Conservation (phyloP, 2,329 filamentous ascomycete genomes). For the Laburnicola sp. region DNA sequence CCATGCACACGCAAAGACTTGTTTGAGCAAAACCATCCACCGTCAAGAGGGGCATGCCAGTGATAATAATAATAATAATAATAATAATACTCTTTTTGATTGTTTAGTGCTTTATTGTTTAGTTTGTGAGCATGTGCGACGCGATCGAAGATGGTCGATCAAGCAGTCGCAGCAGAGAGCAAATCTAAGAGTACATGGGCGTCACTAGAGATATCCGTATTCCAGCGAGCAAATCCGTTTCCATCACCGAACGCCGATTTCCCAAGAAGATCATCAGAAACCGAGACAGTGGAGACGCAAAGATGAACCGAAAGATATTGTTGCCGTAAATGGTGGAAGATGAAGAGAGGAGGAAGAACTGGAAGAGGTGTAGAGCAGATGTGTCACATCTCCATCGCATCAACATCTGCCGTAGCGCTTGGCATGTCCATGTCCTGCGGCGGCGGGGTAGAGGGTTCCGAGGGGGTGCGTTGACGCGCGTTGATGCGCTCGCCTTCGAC, state of each 20-base stretch:
- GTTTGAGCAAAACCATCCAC: too few species aligned
- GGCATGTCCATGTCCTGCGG: slow-evolving; percentile 24
- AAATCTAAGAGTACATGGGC: slow-evolving; percentile 39
- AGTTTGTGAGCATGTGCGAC: slow-evolving; percentile 31
- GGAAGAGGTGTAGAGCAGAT: slow-evolving; percentile 1
- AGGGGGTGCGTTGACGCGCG: slow-evolving; percentile 41
- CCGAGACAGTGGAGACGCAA: slow-evolving; percentile 28
- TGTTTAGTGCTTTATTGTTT: slow-evolving; percentile 29
- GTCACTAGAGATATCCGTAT: slow-evolving; percentile 23
- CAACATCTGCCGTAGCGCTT: slow-evolving; percentile 27
- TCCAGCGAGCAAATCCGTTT: slow-evolving; percentile 34
- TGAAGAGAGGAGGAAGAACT: slow-evolving; percentile 19
- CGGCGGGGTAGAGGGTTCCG: slow-evolving; percentile 30
- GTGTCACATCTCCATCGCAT: slow-evolving; percentile 44
- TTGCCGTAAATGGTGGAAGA: slow-evolving; percentile 26
- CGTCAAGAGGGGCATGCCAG: too few species aligned
- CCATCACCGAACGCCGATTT: slow-evolving; percentile 41
- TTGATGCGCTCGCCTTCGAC: slow-evolving; percentile 45
- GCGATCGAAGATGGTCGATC: slow-evolving; percentile 40
- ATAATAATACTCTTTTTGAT: slow-evolving; percentile 22
- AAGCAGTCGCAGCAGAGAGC: slow-evolving; percentile 36
- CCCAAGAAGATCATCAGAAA: slow-evolving; percentile 31
- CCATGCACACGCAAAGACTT: too few species aligned
- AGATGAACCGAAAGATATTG: slow-evolving; percentile 27
- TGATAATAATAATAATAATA: too few species aligned